phyloP scores from a whole-genome alignment of 2,329 filamentous ascomycete species.

The Onygenales sp. region DNA sequence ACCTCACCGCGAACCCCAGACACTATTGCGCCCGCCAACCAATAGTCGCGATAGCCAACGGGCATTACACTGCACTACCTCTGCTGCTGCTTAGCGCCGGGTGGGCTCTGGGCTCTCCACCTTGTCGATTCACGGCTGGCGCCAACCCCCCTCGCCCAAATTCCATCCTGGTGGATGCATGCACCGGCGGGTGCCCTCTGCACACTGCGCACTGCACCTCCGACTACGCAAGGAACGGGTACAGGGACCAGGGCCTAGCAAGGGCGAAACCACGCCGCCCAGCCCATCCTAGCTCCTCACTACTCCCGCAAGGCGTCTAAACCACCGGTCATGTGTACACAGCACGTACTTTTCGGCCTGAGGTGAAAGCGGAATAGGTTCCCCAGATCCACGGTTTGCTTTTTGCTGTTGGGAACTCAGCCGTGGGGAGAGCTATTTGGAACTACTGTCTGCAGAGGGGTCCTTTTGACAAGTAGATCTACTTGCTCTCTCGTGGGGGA shows the following conservation, averaged over 20 bases:
- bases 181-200: conserved; percentile 1
- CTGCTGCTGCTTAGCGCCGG: background rate
- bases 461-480: background rate
- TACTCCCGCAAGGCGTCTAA: conserved; percentile 4
- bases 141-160: background rate
- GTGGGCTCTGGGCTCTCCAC: conserved; percentile 6
- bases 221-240: background rate
- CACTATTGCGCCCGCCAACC: background rate
- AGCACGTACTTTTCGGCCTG: conserved; percentile 13
- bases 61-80: background rate
- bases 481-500: too few species aligned
- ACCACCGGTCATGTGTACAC: conserved; percentile 24
- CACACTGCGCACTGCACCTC: background rate
- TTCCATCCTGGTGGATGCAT: background rate
- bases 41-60: background rate
- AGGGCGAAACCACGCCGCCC: conserved; percentile 1
- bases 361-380: conserved; percentile 1
- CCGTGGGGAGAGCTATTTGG: background rate
- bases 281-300: background rate
- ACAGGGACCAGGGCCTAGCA: conserved; percentile 5
- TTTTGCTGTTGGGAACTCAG: conserved; percentile 10
- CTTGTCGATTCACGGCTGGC: conserved; percentile 4
- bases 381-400: background rate
- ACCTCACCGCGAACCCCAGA: too few species aligned
- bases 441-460: background rate